Evolutionary conservation across 1,139 yeast genomes (phyloP), one percentile per base, ranked within the genome.

Genomic region (Hanseniaspora uvarum): DNA sequence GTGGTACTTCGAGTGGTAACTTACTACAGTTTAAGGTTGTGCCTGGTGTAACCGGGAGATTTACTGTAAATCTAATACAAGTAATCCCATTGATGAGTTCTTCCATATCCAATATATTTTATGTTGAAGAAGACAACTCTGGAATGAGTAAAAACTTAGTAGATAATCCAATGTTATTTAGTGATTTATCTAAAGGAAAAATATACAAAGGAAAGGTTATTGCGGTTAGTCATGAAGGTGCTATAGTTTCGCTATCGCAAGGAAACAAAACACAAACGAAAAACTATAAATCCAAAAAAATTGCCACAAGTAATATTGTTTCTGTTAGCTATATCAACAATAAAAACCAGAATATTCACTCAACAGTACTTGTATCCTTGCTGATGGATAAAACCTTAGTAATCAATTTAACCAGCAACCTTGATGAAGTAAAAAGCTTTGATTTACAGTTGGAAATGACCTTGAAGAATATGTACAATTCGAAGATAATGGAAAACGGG

Each of bases 1-100:
- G 83, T 14, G 99, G 98, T 30, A 84, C 96, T 0, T 78, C 80
- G 55, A 71, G 72, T 33, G 98, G 98, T 16, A 86, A 86, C 55
- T 65, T 88, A 18, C 61, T 83, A 30, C 75, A 81, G 0, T 86
- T 78, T 67, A 81, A 83, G 62, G 68, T 92, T 2, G 65, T 82
- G 5, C 95, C 95, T 0, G 79, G 76, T 53, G 68, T 76, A 0
- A 72, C 75, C 39, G 95, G 95, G 4, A 81, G 86, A 30, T 89
- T 81, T 63, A 71, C 73, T 38, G 86, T 80, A 0, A 76, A 75
- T 11, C 75, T 77, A 58, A 74, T 78, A 5, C 84, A 81, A 38
- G 63, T 69, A 2, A 67, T 76, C 12, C 74, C 72, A 39, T 71
- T 78, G 0, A 76, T 77, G 19, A 74, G 77, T 1, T 76, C 65